phyloP scores from a whole-genome alignment of 1,284 basidiomycete genomes.

The Puccinia novopanici region DNA sequence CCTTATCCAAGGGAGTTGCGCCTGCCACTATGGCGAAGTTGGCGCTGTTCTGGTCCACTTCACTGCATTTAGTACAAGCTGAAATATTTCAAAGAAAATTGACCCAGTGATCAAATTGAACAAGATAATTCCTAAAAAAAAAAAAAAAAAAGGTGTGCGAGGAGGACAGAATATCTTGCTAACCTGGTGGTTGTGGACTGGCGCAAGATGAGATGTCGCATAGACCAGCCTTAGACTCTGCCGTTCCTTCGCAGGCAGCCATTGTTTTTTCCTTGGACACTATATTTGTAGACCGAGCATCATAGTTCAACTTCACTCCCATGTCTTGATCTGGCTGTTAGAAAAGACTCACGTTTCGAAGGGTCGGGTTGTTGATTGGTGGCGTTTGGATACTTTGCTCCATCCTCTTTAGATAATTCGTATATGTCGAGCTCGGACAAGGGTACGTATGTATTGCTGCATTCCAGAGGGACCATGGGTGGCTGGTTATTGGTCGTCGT shows the following conservation, averaged over 20 bases:
- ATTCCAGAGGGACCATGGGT: background rate
- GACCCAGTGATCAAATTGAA: background rate
- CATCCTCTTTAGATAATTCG: background rate
- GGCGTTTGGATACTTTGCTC: background rate
- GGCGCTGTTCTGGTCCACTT: background rate
- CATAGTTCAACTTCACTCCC: background rate
- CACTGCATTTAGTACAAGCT: conserved; percentile 10
- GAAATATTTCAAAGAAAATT: background rate
- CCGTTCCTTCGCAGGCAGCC: conserved; percentile 2
- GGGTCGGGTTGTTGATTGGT: background rate
- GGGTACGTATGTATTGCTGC: background rate
- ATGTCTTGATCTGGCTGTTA: background rate
- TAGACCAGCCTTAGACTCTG: background rate
- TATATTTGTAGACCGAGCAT: background rate
- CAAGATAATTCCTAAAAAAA: background rate
- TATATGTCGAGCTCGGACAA: background rate
- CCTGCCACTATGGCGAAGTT: background rate
- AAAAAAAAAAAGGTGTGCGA: too few species aligned
- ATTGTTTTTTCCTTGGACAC: conserved; percentile 4
- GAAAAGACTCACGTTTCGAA: background rate
- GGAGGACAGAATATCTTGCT: background rate
- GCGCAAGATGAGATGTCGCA: background rate
- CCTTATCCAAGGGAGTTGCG: background rate
- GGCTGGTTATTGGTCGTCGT: background rate
- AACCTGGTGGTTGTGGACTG: background rate